Conservation (phyloP, 495 filamentous ascomycete species). For the Terfezia boudieri region DNA sequence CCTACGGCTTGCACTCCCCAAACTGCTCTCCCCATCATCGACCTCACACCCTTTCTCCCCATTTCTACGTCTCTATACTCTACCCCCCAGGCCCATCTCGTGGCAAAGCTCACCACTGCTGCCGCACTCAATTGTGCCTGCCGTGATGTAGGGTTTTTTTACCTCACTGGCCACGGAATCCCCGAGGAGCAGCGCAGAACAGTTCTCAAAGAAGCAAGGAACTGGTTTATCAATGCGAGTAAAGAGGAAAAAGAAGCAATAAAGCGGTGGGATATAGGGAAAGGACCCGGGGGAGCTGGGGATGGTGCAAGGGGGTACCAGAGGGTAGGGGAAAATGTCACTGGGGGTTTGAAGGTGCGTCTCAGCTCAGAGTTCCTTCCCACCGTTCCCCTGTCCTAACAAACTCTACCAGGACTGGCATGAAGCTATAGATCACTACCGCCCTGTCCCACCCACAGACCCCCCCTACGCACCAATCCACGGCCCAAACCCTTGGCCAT, state of each 20-base stretch:
- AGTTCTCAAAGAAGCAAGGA: constrained; percentile 11
- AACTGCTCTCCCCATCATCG: constrained; percentile 7
- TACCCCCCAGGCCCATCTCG: neutral
- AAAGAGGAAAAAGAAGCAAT: constrained; percentile 7
- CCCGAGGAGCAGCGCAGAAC: constrained; percentile 1
- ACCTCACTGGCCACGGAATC: constrained; percentile 12
- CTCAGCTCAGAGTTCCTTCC: neutral
- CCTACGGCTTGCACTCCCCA: too few relatives aligned
- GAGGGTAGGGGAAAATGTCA: constrained; percentile 13
- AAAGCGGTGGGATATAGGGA: constrained; percentile 3
- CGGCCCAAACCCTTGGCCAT: constrained; percentile 2
- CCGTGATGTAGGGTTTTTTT: constrained; percentile 15
- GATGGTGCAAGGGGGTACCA: constrained; percentile 16
- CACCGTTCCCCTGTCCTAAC: neutral
- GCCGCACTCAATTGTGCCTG: constrained; percentile 11
- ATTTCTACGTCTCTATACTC: neutral
- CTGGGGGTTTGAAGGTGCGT: constrained; percentile 7
- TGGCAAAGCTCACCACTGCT: constrained; percentile 5
- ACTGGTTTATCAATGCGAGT: constrained; percentile 8
- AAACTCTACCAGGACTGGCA: constrained; percentile 6
- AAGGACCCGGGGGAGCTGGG: constrained; percentile 3
- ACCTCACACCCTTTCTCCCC: constrained; percentile 12
- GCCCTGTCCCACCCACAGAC: neutral
- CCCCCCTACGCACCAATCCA: neutral
- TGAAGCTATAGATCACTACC: constrained; percentile 13